phyloP scores from a whole-genome alignment of 164 flowering plant species.

The Chimonanthus praecox region DNA sequence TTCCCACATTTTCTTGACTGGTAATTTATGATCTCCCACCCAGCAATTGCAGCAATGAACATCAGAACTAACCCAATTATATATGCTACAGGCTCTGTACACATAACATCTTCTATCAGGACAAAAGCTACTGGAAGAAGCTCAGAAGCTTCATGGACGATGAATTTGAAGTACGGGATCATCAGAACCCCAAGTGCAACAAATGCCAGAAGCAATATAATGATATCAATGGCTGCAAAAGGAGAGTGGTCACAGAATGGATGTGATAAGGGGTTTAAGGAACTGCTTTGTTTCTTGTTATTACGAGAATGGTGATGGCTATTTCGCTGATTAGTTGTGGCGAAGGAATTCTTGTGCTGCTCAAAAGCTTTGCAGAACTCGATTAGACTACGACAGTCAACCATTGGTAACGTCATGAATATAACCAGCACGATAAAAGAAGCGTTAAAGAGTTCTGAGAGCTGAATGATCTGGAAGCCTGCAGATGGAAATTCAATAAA shows the following conservation, averaged over 20 bases:
- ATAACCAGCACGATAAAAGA: background rate
- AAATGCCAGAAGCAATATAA: constrained; percentile 64
- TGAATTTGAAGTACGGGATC: constrained; percentile 45
- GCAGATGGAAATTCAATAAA: background rate
- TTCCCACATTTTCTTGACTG: constrained; percentile 53
- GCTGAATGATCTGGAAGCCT: background rate
- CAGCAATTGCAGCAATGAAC: constrained; percentile 35
- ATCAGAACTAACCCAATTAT: constrained; percentile 53
- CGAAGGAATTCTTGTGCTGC: constrained; percentile 28
- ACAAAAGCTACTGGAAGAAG: constrained; percentile 20
- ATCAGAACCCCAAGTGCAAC: constrained; percentile 63
- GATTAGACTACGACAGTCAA: constrained; percentile 54
- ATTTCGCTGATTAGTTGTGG: constrained; percentile 14
- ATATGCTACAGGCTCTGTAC: constrained; percentile 50
- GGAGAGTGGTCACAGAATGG: constrained; percentile 52
- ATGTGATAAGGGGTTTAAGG: constrained; percentile 22
- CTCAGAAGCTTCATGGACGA: constrained; percentile 19
- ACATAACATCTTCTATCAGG: constrained; percentile 42
- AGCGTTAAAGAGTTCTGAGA: background rate
- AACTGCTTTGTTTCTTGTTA: constrained; percentile 26
- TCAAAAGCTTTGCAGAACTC: constrained; percentile 53
- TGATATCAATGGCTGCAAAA: constrained; percentile 57
- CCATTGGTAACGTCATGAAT: constrained; percentile 31
- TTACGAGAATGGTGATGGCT: constrained; percentile 8
- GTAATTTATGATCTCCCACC: constrained; percentile 37